Conservation (phyloP, 2,329 filamentous ascomycete species). For the Aspergillus tamarii region DNA sequence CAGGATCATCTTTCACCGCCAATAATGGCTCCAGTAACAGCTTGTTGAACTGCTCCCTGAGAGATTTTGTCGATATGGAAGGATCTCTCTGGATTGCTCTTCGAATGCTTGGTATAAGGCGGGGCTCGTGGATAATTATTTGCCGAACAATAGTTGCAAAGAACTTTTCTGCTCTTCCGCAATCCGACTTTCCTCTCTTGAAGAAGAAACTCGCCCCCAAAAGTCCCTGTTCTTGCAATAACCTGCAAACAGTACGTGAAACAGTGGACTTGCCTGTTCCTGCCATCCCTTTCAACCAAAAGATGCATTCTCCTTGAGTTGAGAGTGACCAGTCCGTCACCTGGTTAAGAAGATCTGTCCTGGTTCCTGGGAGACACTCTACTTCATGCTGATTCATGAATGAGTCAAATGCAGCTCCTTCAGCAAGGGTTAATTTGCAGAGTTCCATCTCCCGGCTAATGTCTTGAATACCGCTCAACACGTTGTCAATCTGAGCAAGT, state of each 20-base stretch:
- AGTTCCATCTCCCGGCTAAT: background rate
- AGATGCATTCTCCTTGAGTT: constrained; percentile 24
- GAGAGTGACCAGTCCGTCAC: constrained; percentile 29
- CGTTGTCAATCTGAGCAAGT: background rate
- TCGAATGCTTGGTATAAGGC: constrained; percentile 23
- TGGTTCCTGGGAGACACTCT: constrained; percentile 29
- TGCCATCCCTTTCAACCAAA: constrained; percentile 42
- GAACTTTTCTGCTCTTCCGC: constrained; percentile 39
- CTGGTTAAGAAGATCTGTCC: constrained; percentile 22
- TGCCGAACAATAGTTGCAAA: constrained; percentile 38
- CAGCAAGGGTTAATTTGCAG: background rate
- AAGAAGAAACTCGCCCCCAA: constrained; percentile 22
- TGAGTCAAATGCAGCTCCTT: constrained; percentile 23
- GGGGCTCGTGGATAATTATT: constrained; percentile 35
- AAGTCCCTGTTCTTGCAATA: constrained; percentile 18
- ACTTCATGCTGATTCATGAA: constrained; percentile 11
- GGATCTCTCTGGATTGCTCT: constrained; percentile 27
- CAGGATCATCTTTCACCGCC: background rate
- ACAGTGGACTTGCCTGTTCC: constrained; percentile 35
- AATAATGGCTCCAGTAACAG: constrained; percentile 29
- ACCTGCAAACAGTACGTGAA: constrained; percentile 34
- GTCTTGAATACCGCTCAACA: background rate
- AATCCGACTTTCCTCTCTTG: constrained; percentile 45
- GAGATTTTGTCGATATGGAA: constrained; percentile 25
- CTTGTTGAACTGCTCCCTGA: constrained; percentile 31